Evolutionary conservation across 306 rosid species (phyloP), one percentile per base, ranked within the genome.

Genomic region (Potentilla sterilis): DNA sequence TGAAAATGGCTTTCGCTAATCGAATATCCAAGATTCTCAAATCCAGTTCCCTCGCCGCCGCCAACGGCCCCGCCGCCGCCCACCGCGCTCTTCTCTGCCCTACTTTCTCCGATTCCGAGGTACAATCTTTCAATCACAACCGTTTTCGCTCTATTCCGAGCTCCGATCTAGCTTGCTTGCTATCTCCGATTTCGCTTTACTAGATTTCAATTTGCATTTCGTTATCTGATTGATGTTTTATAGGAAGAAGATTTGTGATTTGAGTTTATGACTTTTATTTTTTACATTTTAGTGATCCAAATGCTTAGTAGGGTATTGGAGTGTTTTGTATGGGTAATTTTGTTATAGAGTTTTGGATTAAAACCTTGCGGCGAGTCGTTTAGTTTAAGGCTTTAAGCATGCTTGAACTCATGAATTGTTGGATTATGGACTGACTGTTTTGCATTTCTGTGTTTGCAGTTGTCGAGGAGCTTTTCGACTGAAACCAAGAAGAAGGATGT

Each of bases 381-480:
- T 40, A 14, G 44, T 10, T 41, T 2, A n/a, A n/a, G n/a, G n/a
- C n/a, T n/a, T n/a, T n/a, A 43, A 59, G 19, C 28, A 2, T 16
- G 10, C 28, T 72, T 6, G 68, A 40, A 32, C 13, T 61, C 41
- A 32, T 62, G 42, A 15, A 22, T 55, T 42, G 12, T 15, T 32
- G 5, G 51, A 67, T 61, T 74, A 68, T 14, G n/a, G 71, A 75
- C 66, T 71, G 63, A 67, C 68, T 73, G 28, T 64, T 77, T 47
- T 16, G 10, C 64, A 34, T 83, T 40, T 73, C 4, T 79, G 44
- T 87, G 72, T 37, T 72, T 87, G 85, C 90, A 96, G 98, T 78
- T 83, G 55, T 82, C 89, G 12, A 90, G 92, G 82, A 83, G 78
- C 62, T 92, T 77, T 59, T 84, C 98, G 40, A 78, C 85, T 4